Conservation (phyloP, 192 early-diverging fungal genomes). For the Fimicolochytrium jonesii region DNA sequence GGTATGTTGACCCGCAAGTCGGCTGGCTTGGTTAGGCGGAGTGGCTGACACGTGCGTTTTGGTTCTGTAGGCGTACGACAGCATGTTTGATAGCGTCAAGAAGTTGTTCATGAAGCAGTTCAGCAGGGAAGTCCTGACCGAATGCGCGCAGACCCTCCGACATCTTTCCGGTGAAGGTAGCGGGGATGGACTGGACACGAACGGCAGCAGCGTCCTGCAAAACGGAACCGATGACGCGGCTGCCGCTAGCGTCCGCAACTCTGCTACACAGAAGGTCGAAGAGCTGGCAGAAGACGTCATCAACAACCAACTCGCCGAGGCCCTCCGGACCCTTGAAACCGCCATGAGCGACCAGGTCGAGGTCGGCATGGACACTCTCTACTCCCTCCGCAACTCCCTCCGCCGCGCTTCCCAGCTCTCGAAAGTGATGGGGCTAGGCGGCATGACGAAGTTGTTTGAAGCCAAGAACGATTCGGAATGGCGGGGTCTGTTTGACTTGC, state of each 20-base stretch:
- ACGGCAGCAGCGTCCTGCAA: constrained; percentile 1
- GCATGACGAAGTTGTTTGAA: too few species aligned
- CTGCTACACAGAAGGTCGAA: constrained; percentile 21
- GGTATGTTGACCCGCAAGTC: too few species aligned
- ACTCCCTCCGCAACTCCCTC: constrained; percentile 17
- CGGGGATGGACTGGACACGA: background rate
- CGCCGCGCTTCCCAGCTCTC: constrained; percentile 8
- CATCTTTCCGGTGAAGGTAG: constrained; percentile 10
- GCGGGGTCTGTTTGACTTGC: constrained; percentile 11
- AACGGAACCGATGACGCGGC: too few species aligned
- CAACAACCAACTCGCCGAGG: constrained; percentile 3
- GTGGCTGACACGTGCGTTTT: background rate
- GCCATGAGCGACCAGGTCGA: background rate
- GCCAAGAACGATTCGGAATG: background rate
- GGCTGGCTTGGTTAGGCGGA: too few species aligned
- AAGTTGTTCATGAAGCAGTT: constrained; percentile 33
- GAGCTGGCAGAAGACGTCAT: constrained; percentile 29
- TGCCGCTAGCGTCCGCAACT: too few species aligned
- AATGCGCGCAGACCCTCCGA: constrained; percentile 25
- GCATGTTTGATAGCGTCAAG: constrained; percentile 32
- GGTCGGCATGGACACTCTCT: constrained; percentile 4
- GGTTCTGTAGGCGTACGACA: constrained; percentile 29
- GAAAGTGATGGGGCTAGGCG: constrained; percentile 14
- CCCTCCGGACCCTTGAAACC: background rate
- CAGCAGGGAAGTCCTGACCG: constrained; percentile 23